Percentiles rank a stretch among this genome's conserved stretches.
Conservation (phyloP, 495 filamentous ascomycete species). For the Cryomyces minteri region DNA sequence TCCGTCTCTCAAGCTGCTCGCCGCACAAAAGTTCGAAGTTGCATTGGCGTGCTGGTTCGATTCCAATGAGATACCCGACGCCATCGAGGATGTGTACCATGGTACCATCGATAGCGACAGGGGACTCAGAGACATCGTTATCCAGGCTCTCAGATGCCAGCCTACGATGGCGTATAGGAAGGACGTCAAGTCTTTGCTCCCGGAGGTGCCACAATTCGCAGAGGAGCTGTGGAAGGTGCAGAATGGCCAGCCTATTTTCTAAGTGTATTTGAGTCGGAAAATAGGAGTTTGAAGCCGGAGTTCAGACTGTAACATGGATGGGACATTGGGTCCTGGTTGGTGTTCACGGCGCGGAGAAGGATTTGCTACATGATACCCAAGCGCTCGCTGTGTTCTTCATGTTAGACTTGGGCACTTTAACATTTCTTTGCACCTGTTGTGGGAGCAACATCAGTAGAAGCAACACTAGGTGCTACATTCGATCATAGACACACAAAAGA, state of each 20-base stretch:
- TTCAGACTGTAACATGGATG: too few species aligned
- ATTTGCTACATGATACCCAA: too few species aligned
- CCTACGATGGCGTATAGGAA: constrained; percentile 15
- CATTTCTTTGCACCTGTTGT: too few species aligned
- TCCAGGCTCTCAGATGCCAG: constrained; percentile 18
- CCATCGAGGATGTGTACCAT: constrained; percentile 24
- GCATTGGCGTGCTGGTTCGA: constrained; percentile 14
- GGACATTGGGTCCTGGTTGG: too few species aligned
- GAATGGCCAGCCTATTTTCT: constrained; percentile 11
- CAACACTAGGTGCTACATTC: too few species aligned
- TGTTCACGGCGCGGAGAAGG: too few species aligned
- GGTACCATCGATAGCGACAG: constrained; percentile 22
- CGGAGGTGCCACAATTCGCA: constrained; percentile 16
- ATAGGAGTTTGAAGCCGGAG: too few species aligned
- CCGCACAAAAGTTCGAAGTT: constrained; percentile 20
- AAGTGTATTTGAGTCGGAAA: too few species aligned
- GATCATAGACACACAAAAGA: too few species aligned
- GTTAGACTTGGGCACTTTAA: too few species aligned
- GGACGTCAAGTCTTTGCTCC: constrained; percentile 16
- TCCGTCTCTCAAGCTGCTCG: constrained; percentile 19
- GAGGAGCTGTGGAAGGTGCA: constrained; percentile 18
- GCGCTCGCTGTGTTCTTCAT: too few species aligned
- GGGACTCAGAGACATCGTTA: constrained; percentile 21
- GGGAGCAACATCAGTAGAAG: too few species aligned
- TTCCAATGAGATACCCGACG: constrained; percentile 20